Evolutionary conservation across 805 yeast species (phyloP).

Genomic region (Saccharomycopsis oosterbeekiorum): DNA sequence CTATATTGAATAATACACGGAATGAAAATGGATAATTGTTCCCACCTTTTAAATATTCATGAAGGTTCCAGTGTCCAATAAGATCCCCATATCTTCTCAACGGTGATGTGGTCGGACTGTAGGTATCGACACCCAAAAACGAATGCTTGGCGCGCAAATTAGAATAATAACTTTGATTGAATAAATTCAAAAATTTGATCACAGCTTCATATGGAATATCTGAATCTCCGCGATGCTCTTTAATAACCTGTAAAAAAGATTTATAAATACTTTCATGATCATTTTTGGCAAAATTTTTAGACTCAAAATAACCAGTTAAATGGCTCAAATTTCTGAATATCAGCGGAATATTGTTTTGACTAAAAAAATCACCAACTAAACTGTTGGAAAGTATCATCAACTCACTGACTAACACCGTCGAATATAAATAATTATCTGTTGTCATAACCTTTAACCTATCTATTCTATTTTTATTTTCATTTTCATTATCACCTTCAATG

Average conservation of each 20-base stretch:
- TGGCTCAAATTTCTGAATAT: constrained; percentile 32
- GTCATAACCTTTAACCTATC: neutral
- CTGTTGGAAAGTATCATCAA: constrained; percentile 73
- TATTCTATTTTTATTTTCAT: constrained; percentile 14
- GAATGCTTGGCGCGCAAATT: constrained; percentile 41
- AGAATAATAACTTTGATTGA: constrained; percentile 45
- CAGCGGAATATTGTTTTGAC: constrained; percentile 37
- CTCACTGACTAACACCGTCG: constrained; percentile 56
- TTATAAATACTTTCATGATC: neutral
- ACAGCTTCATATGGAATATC: constrained; percentile 23
- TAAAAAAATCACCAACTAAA: constrained; percentile 42
- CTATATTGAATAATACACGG: neutral
- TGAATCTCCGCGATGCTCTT: constrained; percentile 18
- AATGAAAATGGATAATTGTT: neutral
- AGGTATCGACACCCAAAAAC: constrained; percentile 51
- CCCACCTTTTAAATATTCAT: constrained; percentile 28
- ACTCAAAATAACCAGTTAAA: constrained; percentile 22
- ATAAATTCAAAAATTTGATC: constrained; percentile 36
- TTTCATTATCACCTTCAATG: constrained; percentile 22
- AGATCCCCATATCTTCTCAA: constrained; percentile 75
- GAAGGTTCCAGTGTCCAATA: constrained; percentile 70
- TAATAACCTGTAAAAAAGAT: neutral
- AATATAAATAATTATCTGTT: constrained; percentile 4
- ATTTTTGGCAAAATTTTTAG: constrained; percentile 9
- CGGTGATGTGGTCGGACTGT: constrained; percentile 82